Evolutionary conservation across 768 basidiomycete genomes (phyloP).

Genomic region (Lanmaoa pseudosensibilis): DNA sequence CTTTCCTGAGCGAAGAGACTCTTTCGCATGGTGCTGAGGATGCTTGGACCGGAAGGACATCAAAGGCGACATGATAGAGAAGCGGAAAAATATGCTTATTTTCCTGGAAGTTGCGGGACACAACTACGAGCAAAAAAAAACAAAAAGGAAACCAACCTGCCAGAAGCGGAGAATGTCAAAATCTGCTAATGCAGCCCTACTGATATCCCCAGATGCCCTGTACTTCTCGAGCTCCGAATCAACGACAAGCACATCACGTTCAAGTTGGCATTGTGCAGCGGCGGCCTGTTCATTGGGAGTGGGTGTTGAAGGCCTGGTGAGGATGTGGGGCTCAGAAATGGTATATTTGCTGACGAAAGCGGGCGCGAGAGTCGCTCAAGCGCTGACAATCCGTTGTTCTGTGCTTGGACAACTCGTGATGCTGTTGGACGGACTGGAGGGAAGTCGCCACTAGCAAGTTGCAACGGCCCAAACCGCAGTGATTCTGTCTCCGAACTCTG

Average conservation of each 20-base stretch:
- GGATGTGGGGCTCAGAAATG: neutral
- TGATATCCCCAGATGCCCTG: neutral
- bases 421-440: no score
- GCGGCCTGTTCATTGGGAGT: neutral
- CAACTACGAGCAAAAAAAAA: no score
- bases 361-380: neutral
- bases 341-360: neutral
- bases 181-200: neutral
- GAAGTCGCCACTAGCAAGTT: no score
- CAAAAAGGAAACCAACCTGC: no score
- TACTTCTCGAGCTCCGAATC: neutral
- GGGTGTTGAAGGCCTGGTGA: neutral
- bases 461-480: no score
- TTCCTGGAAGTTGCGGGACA: no score
- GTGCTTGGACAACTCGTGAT: no score
- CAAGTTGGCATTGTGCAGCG: neutral
- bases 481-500: no score
- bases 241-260: neutral
- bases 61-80: neutral
- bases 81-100: no score
- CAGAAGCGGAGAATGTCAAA: no score
- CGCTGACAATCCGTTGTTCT: neutral
- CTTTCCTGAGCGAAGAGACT: neutral
- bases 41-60: neutral
- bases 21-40: neutral